Evolutionary conservation across 2,329 filamentous ascomycete species (phyloP).

Genomic region (Fusarium annulatum): DNA sequence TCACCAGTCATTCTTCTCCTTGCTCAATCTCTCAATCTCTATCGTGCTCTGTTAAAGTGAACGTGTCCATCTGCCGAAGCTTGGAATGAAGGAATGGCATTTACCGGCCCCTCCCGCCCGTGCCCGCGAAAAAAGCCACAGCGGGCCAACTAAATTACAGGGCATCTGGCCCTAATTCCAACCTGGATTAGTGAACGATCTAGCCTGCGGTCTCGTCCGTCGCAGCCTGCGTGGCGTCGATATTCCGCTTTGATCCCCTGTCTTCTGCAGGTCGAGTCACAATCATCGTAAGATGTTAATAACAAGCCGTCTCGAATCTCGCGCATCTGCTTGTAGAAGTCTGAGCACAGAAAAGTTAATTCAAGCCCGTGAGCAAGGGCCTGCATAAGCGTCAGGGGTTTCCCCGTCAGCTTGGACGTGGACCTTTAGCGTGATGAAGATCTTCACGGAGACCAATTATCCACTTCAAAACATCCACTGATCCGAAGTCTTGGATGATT

Average conservation of each 20-base stretch:
- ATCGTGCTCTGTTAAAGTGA: background rate
- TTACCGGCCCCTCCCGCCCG: constrained; percentile 11
- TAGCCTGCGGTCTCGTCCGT: background rate
- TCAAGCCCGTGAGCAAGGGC: background rate
- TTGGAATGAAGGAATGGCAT: background rate
- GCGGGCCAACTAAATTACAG: background rate
- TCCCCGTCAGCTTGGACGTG: background rate
- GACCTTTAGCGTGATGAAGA: background rate
- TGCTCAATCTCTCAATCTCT: background rate
- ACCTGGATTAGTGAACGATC: background rate
- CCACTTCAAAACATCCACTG: background rate
- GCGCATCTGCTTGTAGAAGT: background rate
- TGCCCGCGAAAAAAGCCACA: background rate
- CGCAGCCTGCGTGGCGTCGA: constrained; percentile 3
- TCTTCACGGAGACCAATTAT: background rate
- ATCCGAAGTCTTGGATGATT: background rate
- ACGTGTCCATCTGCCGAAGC: background rate
- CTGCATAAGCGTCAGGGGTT: constrained; percentile 6
- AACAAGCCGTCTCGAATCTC: background rate
- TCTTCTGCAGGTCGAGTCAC: background rate
- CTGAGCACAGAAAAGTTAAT: background rate
- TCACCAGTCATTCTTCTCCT: constrained; percentile 18
- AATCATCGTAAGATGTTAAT: background rate
- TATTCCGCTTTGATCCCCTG: background rate
- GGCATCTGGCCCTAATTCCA: background rate